These are phyloP conservation scores for Chalaropsis ovoidea DNA, from an alignment of 2,329 filamentous ascomycete species.

Conservation along the genomic window DNA sequence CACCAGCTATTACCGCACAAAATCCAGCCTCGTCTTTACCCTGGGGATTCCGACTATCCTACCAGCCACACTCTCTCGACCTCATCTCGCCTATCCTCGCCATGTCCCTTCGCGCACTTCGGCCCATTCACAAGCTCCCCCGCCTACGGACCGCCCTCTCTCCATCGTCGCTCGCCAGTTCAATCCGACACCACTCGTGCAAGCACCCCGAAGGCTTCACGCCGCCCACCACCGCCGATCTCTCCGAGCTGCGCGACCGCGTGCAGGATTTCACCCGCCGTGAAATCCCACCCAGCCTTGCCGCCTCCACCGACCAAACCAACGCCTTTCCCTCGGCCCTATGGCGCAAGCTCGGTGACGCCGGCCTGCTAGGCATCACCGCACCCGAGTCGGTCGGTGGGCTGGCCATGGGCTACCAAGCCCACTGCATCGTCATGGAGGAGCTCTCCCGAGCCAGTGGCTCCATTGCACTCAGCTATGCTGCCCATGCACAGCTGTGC, in stretches of 20 bases:
- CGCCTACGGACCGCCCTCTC: background rate
- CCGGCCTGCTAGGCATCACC: conserved; percentile 84
- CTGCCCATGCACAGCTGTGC: conserved; percentile 90
- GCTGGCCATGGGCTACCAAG: conserved; percentile 86
- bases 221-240: conserved; percentile 59
- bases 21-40: background rate
- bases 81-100: background rate
- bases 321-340: conserved; percentile 85
- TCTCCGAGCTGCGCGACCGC: conserved; percentile 69
- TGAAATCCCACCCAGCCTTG: conserved; percentile 76
- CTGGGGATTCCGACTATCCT: background rate
- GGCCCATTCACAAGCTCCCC: conserved; percentile 25
- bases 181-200: conserved; percentile 42
- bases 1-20: too few relatives aligned
- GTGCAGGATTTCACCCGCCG: conserved; percentile 83
- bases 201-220: conserved; percentile 55
- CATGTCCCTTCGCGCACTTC: conserved; percentile 12
- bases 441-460: conserved; percentile 81
- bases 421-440: conserved; percentile 91
- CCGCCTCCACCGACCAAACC: conserved; percentile 66
- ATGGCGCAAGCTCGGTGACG: conserved; percentile 89
- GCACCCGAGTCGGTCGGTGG: conserved; percentile 88
- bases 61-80: background rate
- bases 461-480: conserved; percentile 81
- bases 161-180: conserved; percentile 30